These are phyloP conservation scores for Paratinospora sagittata DNA, from an alignment of 164 flowering plant genomes.

Conservation along the genomic window DNA sequence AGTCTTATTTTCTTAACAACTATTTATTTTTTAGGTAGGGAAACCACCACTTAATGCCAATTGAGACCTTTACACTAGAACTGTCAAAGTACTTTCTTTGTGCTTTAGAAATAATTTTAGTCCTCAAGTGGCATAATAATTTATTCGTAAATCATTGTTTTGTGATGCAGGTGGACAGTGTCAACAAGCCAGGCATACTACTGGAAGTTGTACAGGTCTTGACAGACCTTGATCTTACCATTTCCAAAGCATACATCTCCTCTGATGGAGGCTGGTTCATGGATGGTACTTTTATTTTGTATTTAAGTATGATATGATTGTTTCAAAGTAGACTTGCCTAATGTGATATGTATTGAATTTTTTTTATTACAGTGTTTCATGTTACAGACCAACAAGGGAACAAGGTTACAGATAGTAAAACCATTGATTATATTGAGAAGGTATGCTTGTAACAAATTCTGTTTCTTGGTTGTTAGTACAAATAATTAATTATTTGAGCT, in stretches of 20 bases:
- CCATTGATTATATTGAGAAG: slow-evolving; percentile 74
- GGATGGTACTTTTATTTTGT: slow-evolving; percentile 45
- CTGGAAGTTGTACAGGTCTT: slow-evolving; percentile 71
- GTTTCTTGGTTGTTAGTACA: neutral
- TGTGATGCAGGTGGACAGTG: slow-evolving; percentile 51
- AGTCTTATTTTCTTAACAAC: too few relatives aligned
- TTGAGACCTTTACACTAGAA: neutral
- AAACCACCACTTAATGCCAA: neutral
- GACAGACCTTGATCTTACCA: slow-evolving; percentile 57
- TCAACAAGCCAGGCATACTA: slow-evolving; percentile 68
- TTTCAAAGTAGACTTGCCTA: neutral
- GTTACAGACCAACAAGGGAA: slow-evolving; percentile 65
- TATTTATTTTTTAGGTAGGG: neutral
- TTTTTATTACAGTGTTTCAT: slow-evolving; percentile 52
- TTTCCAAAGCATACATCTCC: slow-evolving; percentile 71
- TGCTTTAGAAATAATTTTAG: neutral
- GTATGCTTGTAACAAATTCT: slow-evolving; percentile 21
- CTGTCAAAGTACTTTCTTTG: neutral
- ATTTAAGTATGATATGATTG: neutral
- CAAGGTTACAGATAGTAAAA: slow-evolving; percentile 52
- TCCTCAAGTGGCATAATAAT: neutral
- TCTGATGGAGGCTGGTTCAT: slow-evolving; percentile 90
- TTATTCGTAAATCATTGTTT: neutral
- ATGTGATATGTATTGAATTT: neutral
- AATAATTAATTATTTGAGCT: too few relatives aligned